Evolutionary conservation across 495 filamentous ascomycete genomes (phyloP).

Genomic region (Neurospora sp.): DNA sequence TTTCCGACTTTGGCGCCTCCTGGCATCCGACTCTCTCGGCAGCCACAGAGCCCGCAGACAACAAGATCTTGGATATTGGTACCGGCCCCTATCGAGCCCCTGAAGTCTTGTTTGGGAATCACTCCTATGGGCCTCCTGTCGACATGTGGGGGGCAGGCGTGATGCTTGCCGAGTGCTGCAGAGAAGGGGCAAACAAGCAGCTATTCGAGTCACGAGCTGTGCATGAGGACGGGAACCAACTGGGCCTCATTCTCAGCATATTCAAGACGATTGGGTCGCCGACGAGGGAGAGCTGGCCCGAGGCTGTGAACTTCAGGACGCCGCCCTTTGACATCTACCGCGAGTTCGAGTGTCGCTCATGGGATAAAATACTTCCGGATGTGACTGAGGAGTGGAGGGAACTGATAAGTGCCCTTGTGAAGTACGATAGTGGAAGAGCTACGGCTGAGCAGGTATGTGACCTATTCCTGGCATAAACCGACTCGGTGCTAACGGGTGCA

Average conservation of each 20-base stretch:
- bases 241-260: conserved; percentile 80
- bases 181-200: conserved; percentile 36
- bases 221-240: conserved; percentile 81
- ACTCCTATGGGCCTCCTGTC: conserved; percentile 53
- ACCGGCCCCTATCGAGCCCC: conserved; percentile 86
- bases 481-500: not conserved
- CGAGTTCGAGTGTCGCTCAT: conserved; percentile 27
- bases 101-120: conserved; percentile 81
- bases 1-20: conserved; percentile 88
- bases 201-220: conserved; percentile 63
- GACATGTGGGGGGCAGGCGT: conserved; percentile 90
- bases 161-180: conserved; percentile 61
- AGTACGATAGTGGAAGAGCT: conserved; percentile 8
- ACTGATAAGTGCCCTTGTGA: conserved; percentile 8
- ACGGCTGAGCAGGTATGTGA: conserved; percentile 10
- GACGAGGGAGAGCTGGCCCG: conserved; percentile 64
- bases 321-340: conserved; percentile 46
- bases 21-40: conserved; percentile 55
- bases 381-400: conserved; percentile 7
- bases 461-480: not conserved
- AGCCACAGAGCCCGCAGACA: conserved; percentile 48
- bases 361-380: conserved; percentile 12
- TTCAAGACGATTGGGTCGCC: conserved; percentile 87
- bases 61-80: conserved; percentile 86
- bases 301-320: conserved; percentile 36